Base-by-base conservation (phyloP, 1,139 yeast species). In the Casaregolazyma suthepensis region DNA sequence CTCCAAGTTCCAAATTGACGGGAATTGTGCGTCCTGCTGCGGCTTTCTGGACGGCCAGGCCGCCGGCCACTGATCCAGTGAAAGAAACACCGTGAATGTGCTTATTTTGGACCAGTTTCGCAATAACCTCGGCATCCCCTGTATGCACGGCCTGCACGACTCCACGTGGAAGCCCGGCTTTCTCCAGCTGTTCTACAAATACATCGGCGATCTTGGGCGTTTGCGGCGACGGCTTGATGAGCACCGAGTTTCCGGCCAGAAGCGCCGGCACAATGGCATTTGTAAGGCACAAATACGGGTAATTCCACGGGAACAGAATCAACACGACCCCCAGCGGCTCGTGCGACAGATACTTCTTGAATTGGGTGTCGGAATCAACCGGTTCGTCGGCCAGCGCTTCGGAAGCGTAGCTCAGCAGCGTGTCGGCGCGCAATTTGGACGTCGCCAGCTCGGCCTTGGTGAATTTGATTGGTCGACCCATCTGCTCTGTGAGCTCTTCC, bases 1-100 rank as follows among this genome's bases (percentile, higher is more conserved):
- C 97, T 59, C 98, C 98, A 65, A 95, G 85, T 73, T 90, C 98
- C 63, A 91, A 77, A 40, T 93, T 86, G 49, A 87, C 85, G 65
- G 88, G 88, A 71, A 87, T 87, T 66, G 87, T 66, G 48, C 81
- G 67, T 76, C 80, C 48, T 31, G 87, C 85, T 56, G 89, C 87
- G 61, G 85, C 82, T 73, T 79, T 80, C 81, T 85, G 85, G 58
- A 87, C 85, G 58, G 77, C 78, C 66, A 85, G 78, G 63, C 96
- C 96, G 55, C 90, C 86, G 26, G 82, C 83, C 29, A 94, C 88
- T 18, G 95, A 86, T 59, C 96, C 96, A 50, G 96, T 88, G 70
- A 88, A 88, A 1, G 95, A 90, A 64, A 88, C 79, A 69, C 86
- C 89, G 60, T 80, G 79, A 60, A 88, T 76, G 86, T 54, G 73